Conservation (phyloP, 768 basidiomycete species). For the Lactarius psammicola region DNA sequence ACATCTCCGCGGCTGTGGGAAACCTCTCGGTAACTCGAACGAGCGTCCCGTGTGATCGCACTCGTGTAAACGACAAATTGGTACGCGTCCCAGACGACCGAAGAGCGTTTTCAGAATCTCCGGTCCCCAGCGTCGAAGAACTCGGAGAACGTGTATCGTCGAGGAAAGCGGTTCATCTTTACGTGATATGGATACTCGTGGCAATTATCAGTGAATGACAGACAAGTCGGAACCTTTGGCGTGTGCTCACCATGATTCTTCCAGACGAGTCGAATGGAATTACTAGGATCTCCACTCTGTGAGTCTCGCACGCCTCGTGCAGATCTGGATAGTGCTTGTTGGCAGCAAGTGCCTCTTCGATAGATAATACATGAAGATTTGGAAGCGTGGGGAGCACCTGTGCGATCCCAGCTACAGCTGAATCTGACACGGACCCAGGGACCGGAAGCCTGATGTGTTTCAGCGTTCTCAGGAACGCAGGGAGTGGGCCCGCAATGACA, state of each 20-base stretch:
- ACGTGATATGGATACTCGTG: conserved; percentile 11
- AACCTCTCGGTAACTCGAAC: neutral
- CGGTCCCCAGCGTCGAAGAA: conserved; percentile 5
- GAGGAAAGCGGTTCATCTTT: conserved; percentile 22
- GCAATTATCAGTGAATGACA: neutral
- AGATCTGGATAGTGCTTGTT: conserved; percentile 10
- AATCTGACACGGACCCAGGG: conserved; percentile 1
- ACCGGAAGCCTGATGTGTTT: conserved; percentile 17
- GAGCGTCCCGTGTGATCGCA: neutral
- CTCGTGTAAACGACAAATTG: neutral
- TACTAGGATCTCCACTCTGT: conserved; percentile 8
- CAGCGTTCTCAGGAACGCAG: conserved; percentile 12
- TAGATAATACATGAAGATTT: conserved; percentile 5
- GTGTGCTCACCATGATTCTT: conserved; percentile 4
- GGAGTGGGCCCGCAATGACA: conserved; percentile 12
- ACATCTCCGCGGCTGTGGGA: neutral
- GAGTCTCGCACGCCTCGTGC: conserved; percentile 4
- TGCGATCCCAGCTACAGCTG: conserved; percentile 1
- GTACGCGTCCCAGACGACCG: neutral
- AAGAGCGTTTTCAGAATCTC: neutral
- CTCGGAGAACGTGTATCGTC: conserved; percentile 17
- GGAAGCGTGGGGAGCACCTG: conserved; percentile 1
- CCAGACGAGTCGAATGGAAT: conserved; percentile 1
- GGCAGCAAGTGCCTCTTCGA: conserved; percentile 9
- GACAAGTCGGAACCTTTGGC: neutral